A percentile compares a stretch with the other conserved stretches of the same genome.
phyloP scores from a whole-genome alignment of 2,329 filamentous ascomycete genomes.

The Aspergillus niger region DNA sequence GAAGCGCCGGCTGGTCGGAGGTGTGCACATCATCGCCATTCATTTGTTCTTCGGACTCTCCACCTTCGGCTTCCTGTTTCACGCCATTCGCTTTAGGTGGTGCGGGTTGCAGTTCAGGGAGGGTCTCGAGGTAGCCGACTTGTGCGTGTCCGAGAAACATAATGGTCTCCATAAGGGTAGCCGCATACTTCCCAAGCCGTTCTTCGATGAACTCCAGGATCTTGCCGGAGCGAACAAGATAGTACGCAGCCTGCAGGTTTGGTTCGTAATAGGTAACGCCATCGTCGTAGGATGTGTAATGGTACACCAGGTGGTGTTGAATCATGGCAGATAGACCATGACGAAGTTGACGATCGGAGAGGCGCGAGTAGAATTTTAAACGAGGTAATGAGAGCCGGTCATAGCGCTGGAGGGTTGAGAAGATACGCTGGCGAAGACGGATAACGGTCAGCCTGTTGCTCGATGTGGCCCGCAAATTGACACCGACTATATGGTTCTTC shows the following conservation, averaged over 20 bases:
- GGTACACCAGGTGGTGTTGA: conserved; percentile 83
- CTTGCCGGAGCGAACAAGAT: conserved; percentile 77
- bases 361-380: conserved; percentile 70
- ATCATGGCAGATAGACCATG: conserved; percentile 81
- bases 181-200: conserved; percentile 73
- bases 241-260: conserved; percentile 77
- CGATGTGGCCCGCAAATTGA: neutral
- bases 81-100: conserved; percentile 28
- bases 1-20: conserved; percentile 26
- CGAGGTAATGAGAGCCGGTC: conserved; percentile 74
- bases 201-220: conserved; percentile 74
- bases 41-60: conserved; percentile 23
- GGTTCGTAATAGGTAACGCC: conserved; percentile 77
- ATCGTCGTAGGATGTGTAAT: conserved; percentile 65
- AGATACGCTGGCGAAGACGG: conserved; percentile 69
- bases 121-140: conserved; percentile 47
- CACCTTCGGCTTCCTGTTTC: conserved; percentile 21
- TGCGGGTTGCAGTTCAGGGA: conserved; percentile 37
- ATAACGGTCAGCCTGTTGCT: conserved; percentile 9
- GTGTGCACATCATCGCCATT: conserved; percentile 23
- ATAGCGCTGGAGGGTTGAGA: conserved; percentile 73
- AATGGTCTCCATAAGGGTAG: conserved; percentile 72
- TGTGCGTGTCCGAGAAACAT: conserved; percentile 75
- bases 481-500: neutral
- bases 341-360: conserved; percentile 73